Evolutionary conservation across 768 basidiomycete genomes (phyloP).

Genomic region (Lactifluus pinguis): DNA sequence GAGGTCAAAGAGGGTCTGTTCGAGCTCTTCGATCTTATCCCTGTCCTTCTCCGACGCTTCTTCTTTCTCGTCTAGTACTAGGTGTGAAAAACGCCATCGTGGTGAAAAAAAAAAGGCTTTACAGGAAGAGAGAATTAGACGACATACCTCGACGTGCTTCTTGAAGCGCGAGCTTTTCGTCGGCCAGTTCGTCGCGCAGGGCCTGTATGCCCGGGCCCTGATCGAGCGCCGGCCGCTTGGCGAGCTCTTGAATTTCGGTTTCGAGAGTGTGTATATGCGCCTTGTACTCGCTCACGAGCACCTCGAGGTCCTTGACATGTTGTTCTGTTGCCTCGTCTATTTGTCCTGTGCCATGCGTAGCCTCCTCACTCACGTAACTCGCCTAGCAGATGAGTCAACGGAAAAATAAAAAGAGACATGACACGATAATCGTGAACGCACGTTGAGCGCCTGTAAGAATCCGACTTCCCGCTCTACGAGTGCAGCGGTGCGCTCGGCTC

Average conservation of each 20-base stretch:
- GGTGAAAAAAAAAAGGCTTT: background rate
- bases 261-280: slow-evolving; percentile 36
- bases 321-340: slow-evolving; percentile 33
- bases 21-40: slow-evolving; percentile 56
- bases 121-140: background rate
- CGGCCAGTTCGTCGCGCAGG: slow-evolving; percentile 32
- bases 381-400: slow-evolving; percentile 31
- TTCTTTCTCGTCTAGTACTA: slow-evolving; percentile 40
- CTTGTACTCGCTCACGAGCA: slow-evolving; percentile 48
- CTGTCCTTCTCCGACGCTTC: slow-evolving; percentile 31
- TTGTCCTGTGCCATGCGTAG: slow-evolving; percentile 23
- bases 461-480: slow-evolving; percentile 52
- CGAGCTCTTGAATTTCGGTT: slow-evolving; percentile 39
- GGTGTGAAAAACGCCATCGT: background rate
- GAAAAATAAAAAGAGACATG: background rate
- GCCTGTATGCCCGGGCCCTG: slow-evolving; percentile 27
- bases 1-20: slow-evolving; percentile 72
- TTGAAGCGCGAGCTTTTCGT: slow-evolving; percentile 25
- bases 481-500: slow-evolving; percentile 32
- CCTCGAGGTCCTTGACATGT: slow-evolving; percentile 47
- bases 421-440: slow-evolving; percentile 27
- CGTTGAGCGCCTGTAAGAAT: slow-evolving; percentile 61
- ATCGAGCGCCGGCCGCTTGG: slow-evolving; percentile 27
- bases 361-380: slow-evolving; percentile 56
- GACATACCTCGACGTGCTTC: slow-evolving; percentile 35